Base-by-base conservation (phyloP, 1,284 basidiomycete species). In the Cryptococcus sp. region DNA sequence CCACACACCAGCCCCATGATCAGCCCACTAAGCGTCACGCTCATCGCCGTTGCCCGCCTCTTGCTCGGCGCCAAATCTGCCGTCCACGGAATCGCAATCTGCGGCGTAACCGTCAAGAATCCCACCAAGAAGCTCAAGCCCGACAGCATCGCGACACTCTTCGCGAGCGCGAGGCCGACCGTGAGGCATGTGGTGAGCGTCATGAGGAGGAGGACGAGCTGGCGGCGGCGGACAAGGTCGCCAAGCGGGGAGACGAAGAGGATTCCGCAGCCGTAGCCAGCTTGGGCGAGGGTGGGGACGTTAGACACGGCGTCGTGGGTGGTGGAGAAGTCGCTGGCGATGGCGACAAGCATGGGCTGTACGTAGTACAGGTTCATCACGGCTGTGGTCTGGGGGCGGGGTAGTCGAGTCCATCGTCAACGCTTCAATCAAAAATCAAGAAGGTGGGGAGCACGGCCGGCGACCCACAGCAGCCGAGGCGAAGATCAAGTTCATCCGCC, bases 1-100 rank as follows among this genome's bases (percentile, higher is more conserved):
- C 86, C 87, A 15, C 83, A 73, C n/a, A 88, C 80, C 38, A 88
- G 75, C n/a, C 87, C 87, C 18, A 87, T 79, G 35, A 88, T 80
- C 20, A 88, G 76, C 0, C 87, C 87, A 0, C 84, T 82, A 13
- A 87, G 72, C 2, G 87, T 85, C 51, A 87, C 82, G 1, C 85
- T 83, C 54, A 89, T 79, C 0, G 85, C 82, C 15, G 82, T 79
- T 2, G 84, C 85, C 18, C 87, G 80, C 20, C 80, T 81, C 47
- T 84, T 78, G 3, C 83, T 81, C 3, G 84, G 82, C 0, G 86
- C 87, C 5, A 88, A 77, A 71, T 85, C 84, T 7, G 81, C 86
- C 6, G 84, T 83, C 47, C 87, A 80, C 0, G 86, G 85, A 37
- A 87, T 79, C 55, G 86, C 80, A 50, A 79, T 70, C 53, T 77